Conservation (phyloP, 768 basidiomycete genomes). For the Termitomyces sp. region DNA sequence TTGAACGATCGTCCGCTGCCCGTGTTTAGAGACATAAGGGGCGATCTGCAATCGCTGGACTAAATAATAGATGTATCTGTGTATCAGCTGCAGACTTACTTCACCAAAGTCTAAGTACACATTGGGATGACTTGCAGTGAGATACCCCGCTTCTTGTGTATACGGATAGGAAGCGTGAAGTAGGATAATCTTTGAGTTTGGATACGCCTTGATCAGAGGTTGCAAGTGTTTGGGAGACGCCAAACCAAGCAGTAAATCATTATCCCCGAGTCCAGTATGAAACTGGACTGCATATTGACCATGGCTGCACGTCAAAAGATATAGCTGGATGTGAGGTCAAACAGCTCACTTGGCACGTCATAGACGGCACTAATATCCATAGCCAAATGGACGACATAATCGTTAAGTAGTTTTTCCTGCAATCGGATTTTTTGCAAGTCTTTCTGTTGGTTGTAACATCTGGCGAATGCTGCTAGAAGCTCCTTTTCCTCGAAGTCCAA, state of each 20-base stretch:
- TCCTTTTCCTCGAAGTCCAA: constrained; percentile 18
- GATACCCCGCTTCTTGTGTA: constrained; percentile 75
- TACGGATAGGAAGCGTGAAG: constrained; percentile 79
- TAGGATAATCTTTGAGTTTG: constrained; percentile 59
- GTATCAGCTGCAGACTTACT: constrained; percentile 37
- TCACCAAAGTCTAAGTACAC: constrained; percentile 81
- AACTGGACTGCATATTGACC: constrained; percentile 59
- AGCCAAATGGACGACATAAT: constrained; percentile 55
- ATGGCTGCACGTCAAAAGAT: background rate
- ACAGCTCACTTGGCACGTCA: constrained; percentile 55
- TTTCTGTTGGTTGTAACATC: constrained; percentile 24
- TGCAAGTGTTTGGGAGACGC: constrained; percentile 69
- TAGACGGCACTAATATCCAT: constrained; percentile 48
- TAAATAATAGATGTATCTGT: background rate
- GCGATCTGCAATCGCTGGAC: constrained; percentile 43
- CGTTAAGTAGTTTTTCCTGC: constrained; percentile 61
- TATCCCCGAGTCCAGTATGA: constrained; percentile 80
- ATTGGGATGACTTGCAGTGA: constrained; percentile 67
- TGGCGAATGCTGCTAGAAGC: constrained; percentile 27
- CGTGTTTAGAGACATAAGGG: constrained; percentile 58
- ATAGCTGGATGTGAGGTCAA: background rate
- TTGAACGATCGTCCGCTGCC: constrained; percentile 55
- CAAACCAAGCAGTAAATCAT: constrained; percentile 54
- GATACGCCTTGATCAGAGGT: constrained; percentile 60
- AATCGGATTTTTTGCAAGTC: constrained; percentile 43